A percentile compares a stretch with the other conserved stretches of the same genome.
phyloP scores from a whole-genome alignment of 2,329 filamentous ascomycete species.

The Colletotrichum incanum region DNA sequence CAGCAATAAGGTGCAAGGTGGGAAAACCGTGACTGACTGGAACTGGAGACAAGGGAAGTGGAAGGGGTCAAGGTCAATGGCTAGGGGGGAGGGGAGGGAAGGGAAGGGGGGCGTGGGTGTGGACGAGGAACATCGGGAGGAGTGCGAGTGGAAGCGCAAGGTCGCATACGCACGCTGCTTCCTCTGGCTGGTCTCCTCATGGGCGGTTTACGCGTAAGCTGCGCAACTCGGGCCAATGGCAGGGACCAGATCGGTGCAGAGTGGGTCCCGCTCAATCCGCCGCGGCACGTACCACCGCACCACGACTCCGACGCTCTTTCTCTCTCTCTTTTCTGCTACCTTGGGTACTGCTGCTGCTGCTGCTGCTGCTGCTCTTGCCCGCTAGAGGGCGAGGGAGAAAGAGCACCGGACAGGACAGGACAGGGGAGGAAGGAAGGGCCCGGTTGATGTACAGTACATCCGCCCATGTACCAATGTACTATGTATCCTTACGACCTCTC shows the following conservation, averaged over 20 bases:
- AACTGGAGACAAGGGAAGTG: constrained; percentile 23
- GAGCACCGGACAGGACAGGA: background rate
- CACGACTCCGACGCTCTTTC: constrained; percentile 26
- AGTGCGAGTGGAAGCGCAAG: constrained; percentile 23
- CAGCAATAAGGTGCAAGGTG: constrained; percentile 1
- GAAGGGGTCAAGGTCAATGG: constrained; percentile 5
- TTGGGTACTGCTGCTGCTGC: background rate
- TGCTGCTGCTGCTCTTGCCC: background rate
- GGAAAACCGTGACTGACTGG: background rate
- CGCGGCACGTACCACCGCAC: constrained; percentile 38
- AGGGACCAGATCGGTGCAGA: constrained; percentile 11
- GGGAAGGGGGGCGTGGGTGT: constrained; percentile 24
- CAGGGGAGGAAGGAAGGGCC: background rate
- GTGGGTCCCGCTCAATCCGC: constrained; percentile 39
- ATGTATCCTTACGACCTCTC: background rate
- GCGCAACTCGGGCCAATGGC: constrained; percentile 48
- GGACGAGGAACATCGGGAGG: constrained; percentile 5
- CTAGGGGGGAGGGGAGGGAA: constrained; percentile 19
- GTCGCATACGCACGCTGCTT: constrained; percentile 40
- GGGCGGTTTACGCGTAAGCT: constrained; percentile 53
- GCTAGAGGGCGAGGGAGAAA: background rate
- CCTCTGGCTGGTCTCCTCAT: constrained; percentile 41
- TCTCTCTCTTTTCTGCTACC: background rate
- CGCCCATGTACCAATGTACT: background rate
- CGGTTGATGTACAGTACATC: background rate